Conservation (phyloP, 352 stramenopile genomes). For the Pythium sp. region DNA sequence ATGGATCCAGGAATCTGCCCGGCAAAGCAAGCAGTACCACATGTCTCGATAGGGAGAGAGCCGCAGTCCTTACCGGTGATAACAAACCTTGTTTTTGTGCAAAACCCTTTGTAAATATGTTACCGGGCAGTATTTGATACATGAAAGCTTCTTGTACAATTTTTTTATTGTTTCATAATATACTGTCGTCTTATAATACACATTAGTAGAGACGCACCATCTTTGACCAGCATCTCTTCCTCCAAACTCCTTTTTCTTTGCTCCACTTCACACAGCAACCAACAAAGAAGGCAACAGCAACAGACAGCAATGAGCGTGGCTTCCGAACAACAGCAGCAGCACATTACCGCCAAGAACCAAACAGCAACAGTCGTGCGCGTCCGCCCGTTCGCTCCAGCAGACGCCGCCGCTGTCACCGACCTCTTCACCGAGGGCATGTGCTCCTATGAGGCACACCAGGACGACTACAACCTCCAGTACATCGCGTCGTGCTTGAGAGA, state of each 20-base stretch:
- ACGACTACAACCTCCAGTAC: conserved; percentile 27
- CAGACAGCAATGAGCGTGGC: background rate
- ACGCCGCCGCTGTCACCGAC: conserved; percentile 9
- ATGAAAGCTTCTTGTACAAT: background rate
- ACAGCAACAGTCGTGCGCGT: conserved; percentile 6
- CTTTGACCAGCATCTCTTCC: background rate
- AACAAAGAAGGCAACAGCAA: background rate
- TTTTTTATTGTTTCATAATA: too few relatives aligned
- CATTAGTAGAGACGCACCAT: background rate
- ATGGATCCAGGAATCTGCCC: background rate
- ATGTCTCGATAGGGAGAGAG: background rate
- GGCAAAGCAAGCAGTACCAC: background rate
- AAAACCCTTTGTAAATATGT: background rate
- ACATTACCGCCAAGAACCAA: background rate
- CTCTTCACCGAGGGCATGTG: conserved; percentile 33
- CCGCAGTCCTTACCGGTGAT: background rate
- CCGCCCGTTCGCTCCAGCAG: conserved; percentile 7
- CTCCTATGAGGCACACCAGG: conserved; percentile 27
- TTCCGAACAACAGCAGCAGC: background rate
- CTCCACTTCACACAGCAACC: background rate
- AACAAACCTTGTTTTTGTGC: background rate
- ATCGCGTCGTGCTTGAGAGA: conserved; percentile 23
- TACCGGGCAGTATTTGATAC: background rate
- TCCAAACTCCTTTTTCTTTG: background rate
- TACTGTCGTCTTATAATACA: background rate